phyloP scores from a whole-genome alignment of 2,329 filamentous ascomycete genomes.

The Chaetomium strumarium region DNA sequence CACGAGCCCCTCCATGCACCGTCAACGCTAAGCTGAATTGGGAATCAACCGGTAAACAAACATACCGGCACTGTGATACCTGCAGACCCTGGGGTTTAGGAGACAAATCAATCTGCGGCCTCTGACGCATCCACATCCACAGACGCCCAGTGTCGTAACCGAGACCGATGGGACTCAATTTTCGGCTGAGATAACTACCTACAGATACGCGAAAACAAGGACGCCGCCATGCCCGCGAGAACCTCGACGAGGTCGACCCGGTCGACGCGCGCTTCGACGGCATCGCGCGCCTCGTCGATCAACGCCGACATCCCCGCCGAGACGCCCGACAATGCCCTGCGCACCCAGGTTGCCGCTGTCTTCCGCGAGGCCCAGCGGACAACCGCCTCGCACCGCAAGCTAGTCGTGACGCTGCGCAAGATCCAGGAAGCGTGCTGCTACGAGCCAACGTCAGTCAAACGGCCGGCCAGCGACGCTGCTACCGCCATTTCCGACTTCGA shows the following conservation, averaged over 20 bases:
- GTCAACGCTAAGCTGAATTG: slow-evolving; percentile 16
- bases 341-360: slow-evolving; percentile 65
- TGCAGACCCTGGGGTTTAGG: not conserved
- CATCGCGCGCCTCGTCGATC: slow-evolving; percentile 43
- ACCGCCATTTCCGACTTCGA: slow-evolving; percentile 62
- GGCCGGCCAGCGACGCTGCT: slow-evolving; percentile 43
- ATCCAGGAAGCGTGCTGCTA: slow-evolving; percentile 81
- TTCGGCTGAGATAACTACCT: not conserved
- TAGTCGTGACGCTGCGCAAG: slow-evolving; percentile 81
- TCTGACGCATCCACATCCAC: not conserved
- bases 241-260: slow-evolving; percentile 42
- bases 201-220: not conserved
- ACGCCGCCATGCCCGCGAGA: slow-evolving; percentile 43
- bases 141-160: not conserved
- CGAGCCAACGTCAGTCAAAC: slow-evolving; percentile 50
- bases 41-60: slow-evolving; percentile 23
- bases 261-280: slow-evolving; percentile 38
- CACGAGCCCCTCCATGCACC: slow-evolving; percentile 13
- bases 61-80: too few species aligned
- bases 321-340: slow-evolving; percentile 61
- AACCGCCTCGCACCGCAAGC: slow-evolving; percentile 83
- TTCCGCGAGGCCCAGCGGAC: slow-evolving; percentile 83
- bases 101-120: not conserved
- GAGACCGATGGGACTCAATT: not conserved
- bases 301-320: slow-evolving; percentile 60